Evolutionary conservation across 441 rosid species (phyloP), one percentile per base, ranked within the genome.

Genomic region (Erodium trifolium): DNA sequence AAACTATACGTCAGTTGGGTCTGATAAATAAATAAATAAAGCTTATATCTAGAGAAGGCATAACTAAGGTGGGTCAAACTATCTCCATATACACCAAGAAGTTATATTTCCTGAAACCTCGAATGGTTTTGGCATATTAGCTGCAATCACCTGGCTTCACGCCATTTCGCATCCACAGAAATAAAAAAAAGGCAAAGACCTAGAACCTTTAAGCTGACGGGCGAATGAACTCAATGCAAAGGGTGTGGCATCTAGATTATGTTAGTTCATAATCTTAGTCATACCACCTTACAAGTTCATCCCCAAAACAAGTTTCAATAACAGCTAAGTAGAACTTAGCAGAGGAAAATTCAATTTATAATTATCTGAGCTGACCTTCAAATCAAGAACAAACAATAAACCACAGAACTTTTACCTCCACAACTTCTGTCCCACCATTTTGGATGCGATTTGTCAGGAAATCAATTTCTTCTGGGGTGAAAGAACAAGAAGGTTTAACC

Each of bases 391-490:
- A 16, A 55, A 6, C 23, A 53, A 53, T 14, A 2, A 16, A 14
- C 27, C 16, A 53, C 27, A 55, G 18, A 16, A 14, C 27, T 4
- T 55, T 74, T 72, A 84, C 88, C 86, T 85, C 91, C 5, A 92
- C 96, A 67, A 92, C 98, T 76, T 92, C 95, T 10, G 98, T 92
- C 68, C 96, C 96, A 66, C 96, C 98, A 39, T 92, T 88, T 74
- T 92, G 98, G 81, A 88, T 87, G 62, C 98, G 77, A 72, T 80
- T 80, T 6, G 98, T 92, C 31, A 92, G 87, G 80, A 82, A 83
- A 47, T 86, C 93, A 5, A 73, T 79, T 74, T 92, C 98, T 72
- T 82, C 81, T 4, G 73, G 79, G 65, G 93, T 90, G 86, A 88
- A 87, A 71, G 78, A 75, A 69, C 87, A 80, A n/a, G 91, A 85